These are phyloP conservation scores for Myriangium duriaei DNA, from an alignment of 2,329 filamentous ascomycete genomes.

Conservation along the genomic window DNA sequence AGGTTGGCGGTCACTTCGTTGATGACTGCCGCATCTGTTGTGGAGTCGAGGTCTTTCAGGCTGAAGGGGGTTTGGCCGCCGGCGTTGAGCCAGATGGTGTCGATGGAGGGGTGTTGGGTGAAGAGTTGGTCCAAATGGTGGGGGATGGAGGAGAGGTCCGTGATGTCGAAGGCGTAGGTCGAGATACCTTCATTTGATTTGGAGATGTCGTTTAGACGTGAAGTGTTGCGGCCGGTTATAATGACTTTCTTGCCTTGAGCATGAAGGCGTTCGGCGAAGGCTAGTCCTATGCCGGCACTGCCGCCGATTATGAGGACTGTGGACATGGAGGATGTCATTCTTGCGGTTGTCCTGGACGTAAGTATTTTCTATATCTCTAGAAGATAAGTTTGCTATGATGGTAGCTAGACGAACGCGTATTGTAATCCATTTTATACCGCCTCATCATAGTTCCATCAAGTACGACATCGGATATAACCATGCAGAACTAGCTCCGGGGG, in stretches of 20 bases:
- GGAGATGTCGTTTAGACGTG: background rate
- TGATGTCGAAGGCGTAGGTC: background rate
- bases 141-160: background rate
- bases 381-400: too few relatives aligned
- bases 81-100: background rate
- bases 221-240: background rate
- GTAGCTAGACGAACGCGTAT: too few relatives aligned
- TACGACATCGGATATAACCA: too few relatives aligned
- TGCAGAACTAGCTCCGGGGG: too few relatives aligned
- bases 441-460: too few relatives aligned
- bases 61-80: background rate
- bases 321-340: background rate
- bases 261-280: background rate
- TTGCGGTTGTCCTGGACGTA: too few relatives aligned
- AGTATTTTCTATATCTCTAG: too few relatives aligned
- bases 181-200: background rate
- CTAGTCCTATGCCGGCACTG: background rate
- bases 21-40: background rate
- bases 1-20: slow-evolving; percentile 12
- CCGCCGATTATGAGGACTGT: background rate
- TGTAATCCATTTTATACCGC: too few relatives aligned
- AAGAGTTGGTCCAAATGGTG: background rate
- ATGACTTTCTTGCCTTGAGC: background rate
- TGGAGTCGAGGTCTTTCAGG: background rate
- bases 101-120: background rate